Evolutionary conservation across 306 rosid species (phyloP).

Genomic region (Pyrus pyrifolia): DNA sequence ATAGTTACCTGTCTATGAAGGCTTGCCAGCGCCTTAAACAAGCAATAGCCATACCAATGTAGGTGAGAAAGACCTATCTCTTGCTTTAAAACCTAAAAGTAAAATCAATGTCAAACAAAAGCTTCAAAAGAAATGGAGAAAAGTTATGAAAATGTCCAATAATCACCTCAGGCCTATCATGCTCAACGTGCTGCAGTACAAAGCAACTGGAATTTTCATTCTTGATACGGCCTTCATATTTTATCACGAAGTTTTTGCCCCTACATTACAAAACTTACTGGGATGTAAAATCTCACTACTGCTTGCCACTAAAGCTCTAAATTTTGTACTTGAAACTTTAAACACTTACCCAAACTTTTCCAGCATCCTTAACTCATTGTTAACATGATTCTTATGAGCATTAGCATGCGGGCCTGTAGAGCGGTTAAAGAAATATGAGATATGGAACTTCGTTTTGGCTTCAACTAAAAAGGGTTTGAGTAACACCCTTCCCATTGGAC

Average conservation of each 20-base stretch:
- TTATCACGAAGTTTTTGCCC: conserved; percentile 55
- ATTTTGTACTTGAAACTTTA: not conserved
- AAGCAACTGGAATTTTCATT: conserved; percentile 46
- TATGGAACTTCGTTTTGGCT: not conserved
- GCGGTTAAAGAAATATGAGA: conserved; percentile 9
- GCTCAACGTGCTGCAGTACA: conserved; percentile 76
- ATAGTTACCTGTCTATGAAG: conserved; percentile 75
- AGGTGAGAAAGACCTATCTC: conserved; percentile 61
- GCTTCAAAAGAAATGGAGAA: not conserved
- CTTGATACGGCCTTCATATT: conserved; percentile 45
- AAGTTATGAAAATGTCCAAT: not conserved
- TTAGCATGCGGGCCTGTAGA: conserved; percentile 59
- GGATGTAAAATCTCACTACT: conserved; percentile 1
- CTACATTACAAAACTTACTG: conserved; percentile 30
- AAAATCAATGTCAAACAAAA: conserved; percentile 6
- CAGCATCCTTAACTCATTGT: conserved; percentile 63
- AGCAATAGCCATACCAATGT: conserved; percentile 79
- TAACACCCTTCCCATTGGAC: not conserved
- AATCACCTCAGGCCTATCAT: conserved; percentile 88
- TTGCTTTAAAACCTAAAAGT: conserved; percentile 63
- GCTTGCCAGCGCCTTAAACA: conserved; percentile 70
- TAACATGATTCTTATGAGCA: conserved; percentile 50
- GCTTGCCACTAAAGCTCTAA: not conserved
- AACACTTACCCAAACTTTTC: conserved; percentile 65
- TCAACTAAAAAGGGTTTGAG: not conserved